phyloP scores from a whole-genome alignment of 2,329 filamentous ascomycete genomes.

The Claviceps quebecensis region DNA sequence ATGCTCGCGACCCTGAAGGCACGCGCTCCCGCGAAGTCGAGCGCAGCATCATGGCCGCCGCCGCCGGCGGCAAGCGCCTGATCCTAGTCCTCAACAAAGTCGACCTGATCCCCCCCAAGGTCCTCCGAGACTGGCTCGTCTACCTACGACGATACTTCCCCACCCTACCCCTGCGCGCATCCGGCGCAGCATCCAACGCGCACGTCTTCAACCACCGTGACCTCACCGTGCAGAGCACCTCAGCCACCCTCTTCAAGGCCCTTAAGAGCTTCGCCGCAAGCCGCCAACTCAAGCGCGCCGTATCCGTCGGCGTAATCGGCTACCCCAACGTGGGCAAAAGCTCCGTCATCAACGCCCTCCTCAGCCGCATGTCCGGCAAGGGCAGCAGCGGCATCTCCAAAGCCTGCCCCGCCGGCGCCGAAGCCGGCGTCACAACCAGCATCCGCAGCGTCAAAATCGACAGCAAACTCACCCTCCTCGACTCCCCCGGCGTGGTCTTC shows the following conservation, averaged over 20 bases:
- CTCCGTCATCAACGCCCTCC: conserved; percentile 87
- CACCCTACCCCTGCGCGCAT: conserved; percentile 76
- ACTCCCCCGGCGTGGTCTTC: conserved; percentile 92
- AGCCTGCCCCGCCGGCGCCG: conserved; percentile 77
- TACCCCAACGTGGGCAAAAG: conserved; percentile 96
- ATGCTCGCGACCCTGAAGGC: conserved; percentile 81
- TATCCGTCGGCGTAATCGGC: conserved; percentile 85
- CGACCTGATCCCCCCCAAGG: conserved; percentile 69
- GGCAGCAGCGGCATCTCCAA: conserved; percentile 34
- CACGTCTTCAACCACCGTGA: conserved; percentile 88
- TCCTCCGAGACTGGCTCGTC: conserved; percentile 71
- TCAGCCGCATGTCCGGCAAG: conserved; percentile 58
- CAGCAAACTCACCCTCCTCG: conserved; percentile 83
- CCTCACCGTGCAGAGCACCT: conserved; percentile 74
- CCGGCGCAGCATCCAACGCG: conserved; percentile 68
- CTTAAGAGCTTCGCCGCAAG: conserved; percentile 78
- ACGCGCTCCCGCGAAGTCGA: conserved; percentile 85
- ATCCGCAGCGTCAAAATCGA: conserved; percentile 87
- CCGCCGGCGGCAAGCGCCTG: conserved; percentile 68
- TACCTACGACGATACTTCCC: conserved; percentile 84
- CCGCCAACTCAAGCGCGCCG: conserved; percentile 73
- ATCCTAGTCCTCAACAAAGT: conserved; percentile 95
- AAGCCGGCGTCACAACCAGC: conserved; percentile 82
- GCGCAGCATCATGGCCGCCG: conserved; percentile 79
- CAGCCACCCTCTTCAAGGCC: conserved; percentile 71